Evolutionary conservation across 495 filamentous ascomycete genomes (phyloP).

Genomic region (Xylaria curta): DNA sequence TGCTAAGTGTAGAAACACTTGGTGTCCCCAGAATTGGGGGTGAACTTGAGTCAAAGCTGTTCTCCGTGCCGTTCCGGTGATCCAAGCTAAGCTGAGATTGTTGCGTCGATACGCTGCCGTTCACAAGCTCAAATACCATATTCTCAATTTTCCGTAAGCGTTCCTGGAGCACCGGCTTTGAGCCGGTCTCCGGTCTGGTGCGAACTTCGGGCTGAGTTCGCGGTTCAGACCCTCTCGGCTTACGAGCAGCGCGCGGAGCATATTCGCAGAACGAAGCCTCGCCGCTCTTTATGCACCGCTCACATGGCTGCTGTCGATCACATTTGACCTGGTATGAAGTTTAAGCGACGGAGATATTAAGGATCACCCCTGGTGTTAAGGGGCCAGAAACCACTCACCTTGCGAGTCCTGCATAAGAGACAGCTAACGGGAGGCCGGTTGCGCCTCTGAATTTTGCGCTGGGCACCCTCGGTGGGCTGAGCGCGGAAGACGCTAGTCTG

Average conservation of each 20-base stretch:
- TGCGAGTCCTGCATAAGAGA: constrained; percentile 49
- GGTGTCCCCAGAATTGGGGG: constrained; percentile 32
- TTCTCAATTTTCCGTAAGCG: constrained; percentile 57
- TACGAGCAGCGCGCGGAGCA: constrained; percentile 45
- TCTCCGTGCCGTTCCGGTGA: constrained; percentile 32
- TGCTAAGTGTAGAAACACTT: constrained; percentile 32
- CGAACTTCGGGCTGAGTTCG: constrained; percentile 36
- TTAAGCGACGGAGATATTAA: constrained; percentile 22
- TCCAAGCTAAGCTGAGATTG: constrained; percentile 34
- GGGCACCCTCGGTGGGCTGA: constrained; percentile 40
- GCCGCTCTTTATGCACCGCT: constrained; percentile 51
- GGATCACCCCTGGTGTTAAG: not conserved
- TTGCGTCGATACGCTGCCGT: constrained; percentile 26
- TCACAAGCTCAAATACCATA: constrained; percentile 53
- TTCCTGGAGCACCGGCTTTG: constrained; percentile 46
- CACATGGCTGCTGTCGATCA: constrained; percentile 52
- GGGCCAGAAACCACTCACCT: constrained; percentile 36
- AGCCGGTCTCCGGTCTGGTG: constrained; percentile 35
- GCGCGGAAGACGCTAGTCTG: constrained; percentile 46
- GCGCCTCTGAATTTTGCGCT: constrained; percentile 44
- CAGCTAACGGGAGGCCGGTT: constrained; percentile 51
- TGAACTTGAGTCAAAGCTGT: constrained; percentile 32
- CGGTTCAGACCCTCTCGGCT: constrained; percentile 33
- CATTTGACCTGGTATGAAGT: constrained; percentile 50
- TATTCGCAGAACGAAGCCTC: constrained; percentile 50